Base-by-base conservation (phyloP, 768 basidiomycete species). In the Suillus clintonianus region DNA sequence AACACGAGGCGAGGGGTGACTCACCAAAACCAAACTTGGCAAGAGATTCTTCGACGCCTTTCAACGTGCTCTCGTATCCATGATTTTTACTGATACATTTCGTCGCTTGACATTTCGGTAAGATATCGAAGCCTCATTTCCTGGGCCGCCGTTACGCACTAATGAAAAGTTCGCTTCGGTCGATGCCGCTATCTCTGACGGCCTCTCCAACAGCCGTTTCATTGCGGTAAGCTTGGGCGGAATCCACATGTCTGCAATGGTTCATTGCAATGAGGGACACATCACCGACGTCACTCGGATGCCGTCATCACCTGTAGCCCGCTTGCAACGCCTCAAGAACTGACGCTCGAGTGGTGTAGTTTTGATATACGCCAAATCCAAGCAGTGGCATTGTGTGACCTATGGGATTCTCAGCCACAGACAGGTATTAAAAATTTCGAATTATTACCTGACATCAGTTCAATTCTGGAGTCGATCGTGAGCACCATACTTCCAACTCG, bases 351-450 rank as follows among this genome's bases (percentile, higher is more conserved):
- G 87, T 78, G 55, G 83, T 79, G 67, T 85, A 82, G 75, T 91
- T 91, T 70, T 85, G 82, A 69, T 86, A 92, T 22, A 91, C 89
- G 45, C 86, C 90, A 61, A 91, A 86, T 14, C 91, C 90, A 3
- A 92, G 78, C 7, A 81, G 72, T 27, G 91, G 90, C 77, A 92
- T 86, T 27, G 74, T 62, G 72, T 85, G 73, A 17, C 89, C 90
- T 57, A 57, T 27, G 22, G 51, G 7, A 34, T 22, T 9, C 60
- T 36, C 51, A 64, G 59, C 15, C 27, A 34, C 27, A 50, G 63
- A 45, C 48, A 2, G 36, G 47, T 54, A n/a, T n/a, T 59, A 42
- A 17, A 42, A 53, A 60, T 48, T 65, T 66, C n/a, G 66, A 50
- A 50, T 64, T 66, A 63, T 47, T 62, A 80, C 80, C 80, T 67